Evolutionary conservation across 208 protist genomes (phyloP).

Genomic region (Trypanosoma mega): DNA sequence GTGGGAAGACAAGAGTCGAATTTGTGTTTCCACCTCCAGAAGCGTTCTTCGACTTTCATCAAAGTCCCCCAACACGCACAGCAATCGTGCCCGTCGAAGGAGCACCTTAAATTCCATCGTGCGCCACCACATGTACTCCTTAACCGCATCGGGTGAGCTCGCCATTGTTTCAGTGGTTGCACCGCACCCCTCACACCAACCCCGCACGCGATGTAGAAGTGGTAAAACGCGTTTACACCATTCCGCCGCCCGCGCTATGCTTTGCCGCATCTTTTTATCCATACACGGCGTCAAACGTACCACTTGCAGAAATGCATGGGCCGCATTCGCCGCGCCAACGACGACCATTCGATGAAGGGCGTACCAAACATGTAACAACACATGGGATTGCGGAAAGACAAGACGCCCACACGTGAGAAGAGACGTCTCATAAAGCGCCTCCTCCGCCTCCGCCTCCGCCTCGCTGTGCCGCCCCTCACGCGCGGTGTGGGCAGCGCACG

Average conservation of each 20-base stretch:
- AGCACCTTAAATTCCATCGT: slow-evolving; percentile 29
- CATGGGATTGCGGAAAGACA: slow-evolving; percentile 24
- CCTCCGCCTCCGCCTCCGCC: neutral
- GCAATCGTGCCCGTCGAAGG: slow-evolving; percentile 19
- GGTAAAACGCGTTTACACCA: slow-evolving; percentile 23
- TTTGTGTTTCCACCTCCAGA: slow-evolving; percentile 16
- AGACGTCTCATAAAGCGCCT: slow-evolving; percentile 7
- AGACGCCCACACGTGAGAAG: slow-evolving; percentile 6
- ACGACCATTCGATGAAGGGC: slow-evolving; percentile 21
- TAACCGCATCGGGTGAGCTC: neutral
- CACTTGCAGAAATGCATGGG: slow-evolving; percentile 23
- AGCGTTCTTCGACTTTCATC: slow-evolving; percentile 14
- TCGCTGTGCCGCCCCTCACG: neutral
- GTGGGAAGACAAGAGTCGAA: slow-evolving; percentile 12
- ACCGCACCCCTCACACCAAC: slow-evolving; percentile 4
- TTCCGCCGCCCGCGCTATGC: slow-evolving; percentile 6
- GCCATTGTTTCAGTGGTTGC: neutral
- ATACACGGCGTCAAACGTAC: neutral
- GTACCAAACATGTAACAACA: slow-evolving; percentile 28
- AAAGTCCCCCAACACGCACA: slow-evolving; percentile 10
- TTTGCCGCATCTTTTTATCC: slow-evolving; percentile 10
- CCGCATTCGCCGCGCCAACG: slow-evolving; percentile 20
- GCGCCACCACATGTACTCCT: slow-evolving; percentile 19
- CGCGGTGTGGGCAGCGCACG: no score
- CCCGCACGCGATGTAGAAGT: slow-evolving; percentile 9